Base-by-base conservation (phyloP, 139 green algal species). In the Trebouxia sp. region DNA sequence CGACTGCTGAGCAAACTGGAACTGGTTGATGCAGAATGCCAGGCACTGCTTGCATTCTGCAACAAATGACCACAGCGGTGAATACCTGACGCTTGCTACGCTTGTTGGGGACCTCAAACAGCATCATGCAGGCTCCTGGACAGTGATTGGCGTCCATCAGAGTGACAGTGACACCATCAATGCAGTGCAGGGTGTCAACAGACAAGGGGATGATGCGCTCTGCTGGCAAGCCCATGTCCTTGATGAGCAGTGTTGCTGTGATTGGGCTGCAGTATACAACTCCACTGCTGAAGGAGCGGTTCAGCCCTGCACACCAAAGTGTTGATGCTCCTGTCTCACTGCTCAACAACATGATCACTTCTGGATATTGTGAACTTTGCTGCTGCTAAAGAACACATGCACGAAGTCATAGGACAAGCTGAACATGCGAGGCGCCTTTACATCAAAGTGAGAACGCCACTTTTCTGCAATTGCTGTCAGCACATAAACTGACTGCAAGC, bases 91-190 rank as follows among this genome's bases (percentile, higher is more conserved):
- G 38, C 22, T 55, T 82, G 76, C 41, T 8, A 20, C 5, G 26
- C 30, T 38, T 41, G 22, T 9, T 47, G 55, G 39, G 37, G n/a
- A 75, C 50, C 5, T 91, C 56, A 69, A 97, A 94, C 41, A 96
- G 82, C 41, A 96, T 83, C 86, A 94, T 92, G 51, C 87, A 84
- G 1, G 90, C 86, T 1, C 92, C 92, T 8, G 92, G 91, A 83
- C 92, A 96, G 84, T 96, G 92, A 80, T 96, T 97, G 77, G 93
- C 92, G 48, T 92, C 85, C n/a, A 96, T 82, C 0, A 85, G 80
- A 4, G 86, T 94, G 17, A 96, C 87, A 1, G 67, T 67, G 2
- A 93, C 80, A 9, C 87, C 87, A 22, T 89, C 83, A 22, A 93
- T 75, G 5, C 72, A 28, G 9, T 81, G 5, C 9, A 79, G 55